phyloP scores from a whole-genome alignment of 1,284 basidiomycete genomes.

The Sporisorium sorghi region DNA sequence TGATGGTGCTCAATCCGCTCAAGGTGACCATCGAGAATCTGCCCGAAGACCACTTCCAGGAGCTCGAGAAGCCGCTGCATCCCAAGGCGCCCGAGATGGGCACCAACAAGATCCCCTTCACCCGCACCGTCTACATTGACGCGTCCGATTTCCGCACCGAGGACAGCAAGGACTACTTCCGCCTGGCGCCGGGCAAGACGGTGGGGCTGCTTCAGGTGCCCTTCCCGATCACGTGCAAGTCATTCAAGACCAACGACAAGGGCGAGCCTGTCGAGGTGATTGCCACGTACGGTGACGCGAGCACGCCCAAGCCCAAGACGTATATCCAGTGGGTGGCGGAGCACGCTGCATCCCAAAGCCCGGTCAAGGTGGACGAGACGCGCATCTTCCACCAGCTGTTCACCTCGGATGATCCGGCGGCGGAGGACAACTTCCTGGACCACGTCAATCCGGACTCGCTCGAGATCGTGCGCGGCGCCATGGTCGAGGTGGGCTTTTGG shows the following conservation, averaged over 20 bases:
- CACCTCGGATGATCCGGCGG: slow-evolving; percentile 89
- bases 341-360: slow-evolving; percentile 80
- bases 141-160: slow-evolving; percentile 90
- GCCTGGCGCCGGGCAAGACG: slow-evolving; percentile 94
- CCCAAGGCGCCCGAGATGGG: slow-evolving; percentile 93
- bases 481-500: slow-evolving; percentile 93
- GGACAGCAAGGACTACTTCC: slow-evolving; percentile 96
- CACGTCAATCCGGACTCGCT: slow-evolving; percentile 84
- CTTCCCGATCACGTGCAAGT: slow-evolving; percentile 90
- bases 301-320: slow-evolving; percentile 84
- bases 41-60: slow-evolving; percentile 83
- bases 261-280: slow-evolving; percentile 80
- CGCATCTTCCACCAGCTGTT: slow-evolving; percentile 93
- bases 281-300: slow-evolving; percentile 74
- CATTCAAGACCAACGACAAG: slow-evolving; percentile 79
- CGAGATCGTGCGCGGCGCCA: slow-evolving; percentile 81
- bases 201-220: slow-evolving; percentile 98
- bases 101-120: slow-evolving; percentile 84
- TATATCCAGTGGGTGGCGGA: slow-evolving; percentile 99
- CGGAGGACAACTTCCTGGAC: slow-evolving; percentile 78
- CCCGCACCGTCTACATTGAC: slow-evolving; percentile 91
- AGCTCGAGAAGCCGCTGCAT: slow-evolving; percentile 91
- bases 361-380: slow-evolving; percentile 87
- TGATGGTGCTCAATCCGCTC: slow-evolving; percentile 92
- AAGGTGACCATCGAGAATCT: slow-evolving; percentile 88